phyloP scores from a whole-genome alignment of 371 early-diverging fungal species.

The Entomophthora muscae region DNA sequence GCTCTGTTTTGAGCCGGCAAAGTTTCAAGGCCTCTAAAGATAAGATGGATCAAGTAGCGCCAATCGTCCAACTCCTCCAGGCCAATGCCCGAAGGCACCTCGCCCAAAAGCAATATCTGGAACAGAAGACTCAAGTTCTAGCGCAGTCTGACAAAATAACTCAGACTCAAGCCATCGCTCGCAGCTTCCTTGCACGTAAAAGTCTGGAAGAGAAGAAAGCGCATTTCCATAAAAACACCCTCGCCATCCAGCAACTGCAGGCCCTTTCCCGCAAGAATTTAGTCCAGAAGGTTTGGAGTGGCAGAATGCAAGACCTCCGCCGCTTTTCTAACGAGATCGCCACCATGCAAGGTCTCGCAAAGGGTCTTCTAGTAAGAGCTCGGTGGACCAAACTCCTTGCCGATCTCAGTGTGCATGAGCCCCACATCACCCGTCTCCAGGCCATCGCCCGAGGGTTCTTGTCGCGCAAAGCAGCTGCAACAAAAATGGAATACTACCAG shows the following conservation, averaged over 20 bases:
- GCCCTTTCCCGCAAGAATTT: conserved; percentile 39
- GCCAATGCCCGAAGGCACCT: background rate
- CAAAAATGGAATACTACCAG: conserved; percentile 43
- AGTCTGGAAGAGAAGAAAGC: conserved; percentile 23
- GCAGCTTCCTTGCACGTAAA: conserved; percentile 35
- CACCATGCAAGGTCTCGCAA: background rate
- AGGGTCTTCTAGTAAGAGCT: conserved; percentile 5
- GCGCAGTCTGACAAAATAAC: conserved; percentile 19
- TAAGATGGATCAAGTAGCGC: background rate
- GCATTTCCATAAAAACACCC: conserved; percentile 16
- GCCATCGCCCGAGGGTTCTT: conserved; percentile 7
- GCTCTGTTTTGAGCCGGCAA: conserved; percentile 2
- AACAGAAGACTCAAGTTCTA: conserved; percentile 7
- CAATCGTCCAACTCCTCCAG: background rate
- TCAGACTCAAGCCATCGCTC: conserved; percentile 31
- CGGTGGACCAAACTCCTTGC: background rate
- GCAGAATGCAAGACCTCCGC: conserved; percentile 15
- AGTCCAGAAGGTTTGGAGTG: conserved; percentile 22
- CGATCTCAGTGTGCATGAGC: background rate
- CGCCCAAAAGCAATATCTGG: background rate
- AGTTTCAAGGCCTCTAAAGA: background rate
- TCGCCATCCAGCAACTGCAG: conserved; percentile 33
- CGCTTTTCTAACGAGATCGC: background rate
- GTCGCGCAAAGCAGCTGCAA: conserved; percentile 12
- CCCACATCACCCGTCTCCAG: background rate